These are phyloP conservation scores for Blastocystis sp. DNA, from an alignment of 352 stramenopile species.

Conservation along the genomic window DNA sequence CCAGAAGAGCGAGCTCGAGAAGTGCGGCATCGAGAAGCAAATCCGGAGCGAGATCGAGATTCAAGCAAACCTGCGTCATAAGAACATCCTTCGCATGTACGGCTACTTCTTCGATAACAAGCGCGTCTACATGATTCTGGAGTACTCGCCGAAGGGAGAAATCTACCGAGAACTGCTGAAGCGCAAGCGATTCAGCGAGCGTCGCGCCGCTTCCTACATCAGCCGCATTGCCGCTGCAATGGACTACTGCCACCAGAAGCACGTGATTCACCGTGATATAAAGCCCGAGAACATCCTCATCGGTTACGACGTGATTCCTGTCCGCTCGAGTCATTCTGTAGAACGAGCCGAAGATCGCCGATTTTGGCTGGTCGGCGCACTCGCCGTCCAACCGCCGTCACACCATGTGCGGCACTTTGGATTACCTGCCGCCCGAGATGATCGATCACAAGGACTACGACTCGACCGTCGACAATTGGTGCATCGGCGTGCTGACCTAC, in stretches of 20 bases:
- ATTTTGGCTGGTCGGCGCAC: conserved; percentile 99
- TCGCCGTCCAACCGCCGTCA: conserved; percentile 89
- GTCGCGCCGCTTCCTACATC: conserved; percentile 87
- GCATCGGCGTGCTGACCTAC: conserved; percentile 94
- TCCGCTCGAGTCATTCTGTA: background rate
- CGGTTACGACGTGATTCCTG: conserved; percentile 77
- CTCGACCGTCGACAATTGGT: conserved; percentile 97
- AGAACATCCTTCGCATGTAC: conserved; percentile 93
- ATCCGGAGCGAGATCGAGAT: conserved; percentile 99
- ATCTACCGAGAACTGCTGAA: conserved; percentile 95
- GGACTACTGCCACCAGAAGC: conserved; percentile 95
- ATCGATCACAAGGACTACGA: conserved; percentile 95
- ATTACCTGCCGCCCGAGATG: conserved; percentile 99
- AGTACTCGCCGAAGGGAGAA: conserved; percentile 93
- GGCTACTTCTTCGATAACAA: conserved; percentile 98
- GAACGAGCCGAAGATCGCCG: conserved; percentile 96
- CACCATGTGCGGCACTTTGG: conserved; percentile 96
- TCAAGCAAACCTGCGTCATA: conserved; percentile 92
- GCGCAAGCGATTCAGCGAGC: conserved; percentile 86
- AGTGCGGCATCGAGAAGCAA: conserved; percentile 94
- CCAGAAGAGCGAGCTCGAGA: conserved; percentile 93
- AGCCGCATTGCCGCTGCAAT: conserved; percentile 88
- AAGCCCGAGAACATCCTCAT: conserved; percentile 98
- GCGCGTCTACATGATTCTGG: conserved; percentile 98
- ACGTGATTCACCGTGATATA: conserved; percentile 99